Conservation (phyloP, 2,329 filamentous ascomycete genomes). For the Diatrype stigma region DNA sequence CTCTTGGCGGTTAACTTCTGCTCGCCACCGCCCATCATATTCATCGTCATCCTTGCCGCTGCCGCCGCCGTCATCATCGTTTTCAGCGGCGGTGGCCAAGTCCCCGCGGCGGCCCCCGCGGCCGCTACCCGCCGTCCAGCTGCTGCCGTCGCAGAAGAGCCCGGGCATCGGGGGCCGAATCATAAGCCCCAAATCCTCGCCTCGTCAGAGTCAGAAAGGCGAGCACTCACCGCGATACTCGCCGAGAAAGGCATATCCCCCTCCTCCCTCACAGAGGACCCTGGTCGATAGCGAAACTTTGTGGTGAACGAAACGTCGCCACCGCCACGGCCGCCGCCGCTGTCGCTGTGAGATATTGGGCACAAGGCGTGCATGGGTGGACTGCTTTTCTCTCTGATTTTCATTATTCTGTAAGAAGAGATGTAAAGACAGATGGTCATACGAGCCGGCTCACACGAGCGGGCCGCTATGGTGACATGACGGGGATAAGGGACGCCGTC, state of each 20-base stretch:
- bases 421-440: too few species aligned
- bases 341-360: too few species aligned
- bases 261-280: slow-evolving; percentile 10
- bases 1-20: slow-evolving; percentile 10
- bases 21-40: background rate
- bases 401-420: too few species aligned
- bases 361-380: too few species aligned
- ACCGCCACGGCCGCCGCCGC: too few species aligned
- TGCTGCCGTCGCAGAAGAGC: slow-evolving; percentile 11
- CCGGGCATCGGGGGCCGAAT: slow-evolving; percentile 14
- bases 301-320: too few species aligned
- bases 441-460: too few species aligned
- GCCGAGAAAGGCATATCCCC: slow-evolving; percentile 7
- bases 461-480: too few species aligned
- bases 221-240: slow-evolving; percentile 4
- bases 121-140: slow-evolving; percentile 13
- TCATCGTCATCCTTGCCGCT: background rate
- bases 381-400: too few species aligned
- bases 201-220: too few species aligned
- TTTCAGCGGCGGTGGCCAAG: slow-evolving; percentile 4
- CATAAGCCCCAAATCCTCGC: slow-evolving; percentile 12
- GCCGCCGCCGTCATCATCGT: too few species aligned
- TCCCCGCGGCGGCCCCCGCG: slow-evolving; percentile 13
- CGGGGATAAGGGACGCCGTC: too few species aligned
- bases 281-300: slow-evolving; percentile 27